phyloP scores from a whole-genome alignment of 352 stramenopile species.

The Blastocystis sp. region DNA sequence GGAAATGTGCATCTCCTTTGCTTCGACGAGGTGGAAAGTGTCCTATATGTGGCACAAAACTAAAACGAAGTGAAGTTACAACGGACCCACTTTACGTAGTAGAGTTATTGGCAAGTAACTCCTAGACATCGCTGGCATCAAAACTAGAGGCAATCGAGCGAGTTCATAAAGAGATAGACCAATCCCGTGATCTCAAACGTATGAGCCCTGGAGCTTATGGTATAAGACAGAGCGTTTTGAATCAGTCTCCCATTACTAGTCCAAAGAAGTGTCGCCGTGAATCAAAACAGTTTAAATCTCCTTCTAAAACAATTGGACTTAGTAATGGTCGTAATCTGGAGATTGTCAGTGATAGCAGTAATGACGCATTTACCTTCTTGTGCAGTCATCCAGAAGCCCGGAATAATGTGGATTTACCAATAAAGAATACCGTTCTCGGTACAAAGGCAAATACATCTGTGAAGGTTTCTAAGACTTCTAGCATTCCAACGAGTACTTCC shows the following conservation, averaged over 20 bases:
- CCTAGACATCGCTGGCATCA: background rate
- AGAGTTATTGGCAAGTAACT: background rate
- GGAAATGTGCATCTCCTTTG: conserved; percentile 5
- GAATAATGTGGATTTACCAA: background rate
- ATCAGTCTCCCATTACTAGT: conserved; percentile 24
- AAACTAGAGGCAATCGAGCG: background rate
- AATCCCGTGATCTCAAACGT: no score
- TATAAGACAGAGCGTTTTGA: conserved; percentile 15
- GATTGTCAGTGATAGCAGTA: conserved; percentile 59
- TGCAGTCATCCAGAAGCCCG: conserved; percentile 25
- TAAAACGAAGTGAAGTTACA: background rate
- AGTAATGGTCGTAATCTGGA: background rate
- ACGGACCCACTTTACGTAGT: conserved; percentile 15
- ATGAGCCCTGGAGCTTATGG: background rate
- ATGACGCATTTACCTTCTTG: conserved; percentile 45
- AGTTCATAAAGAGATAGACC: background rate
- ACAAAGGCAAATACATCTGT: background rate
- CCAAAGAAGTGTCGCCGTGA: background rate
- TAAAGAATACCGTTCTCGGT: background rate
- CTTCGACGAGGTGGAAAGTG: conserved; percentile 7
- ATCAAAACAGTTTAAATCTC: background rate
- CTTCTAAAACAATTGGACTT: background rate
- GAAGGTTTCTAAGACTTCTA: background rate
- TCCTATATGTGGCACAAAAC: background rate
- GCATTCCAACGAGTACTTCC: background rate